Conservation (phyloP, 169 alveolate species). For the Babesia ovata region DNA sequence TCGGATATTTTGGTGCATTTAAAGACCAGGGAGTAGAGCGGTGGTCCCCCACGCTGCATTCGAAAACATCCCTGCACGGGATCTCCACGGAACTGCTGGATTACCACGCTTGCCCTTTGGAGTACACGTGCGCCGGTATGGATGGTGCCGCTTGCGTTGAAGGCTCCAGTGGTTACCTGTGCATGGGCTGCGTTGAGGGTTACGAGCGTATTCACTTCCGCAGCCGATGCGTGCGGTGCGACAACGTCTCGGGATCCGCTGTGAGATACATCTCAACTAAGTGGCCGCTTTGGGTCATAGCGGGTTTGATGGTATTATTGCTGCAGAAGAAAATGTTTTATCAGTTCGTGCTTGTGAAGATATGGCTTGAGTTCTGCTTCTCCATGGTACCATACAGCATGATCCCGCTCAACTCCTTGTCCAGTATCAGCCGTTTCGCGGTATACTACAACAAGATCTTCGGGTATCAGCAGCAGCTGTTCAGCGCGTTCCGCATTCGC, state of each 20-base stretch:
- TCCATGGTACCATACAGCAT: constrained; percentile 69
- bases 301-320: constrained; percentile 5
- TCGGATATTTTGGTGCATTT: constrained; percentile 58
- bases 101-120: constrained; percentile 65
- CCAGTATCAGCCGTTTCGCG: constrained; percentile 46
- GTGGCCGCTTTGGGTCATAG: constrained; percentile 30
- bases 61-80: constrained; percentile 4
- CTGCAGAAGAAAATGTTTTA: constrained; percentile 12
- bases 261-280: constrained; percentile 1
- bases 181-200: constrained; percentile 63
- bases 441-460: constrained; percentile 25
- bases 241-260: constrained; percentile 3
- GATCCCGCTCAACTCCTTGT: constrained; percentile 33
- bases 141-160: constrained; percentile 39
- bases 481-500: constrained; percentile 31
- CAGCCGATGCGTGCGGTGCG: constrained; percentile 42
- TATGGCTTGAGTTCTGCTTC: constrained; percentile 48
- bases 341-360: constrained; percentile 41
- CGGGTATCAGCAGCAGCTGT: constrained; percentile 40
- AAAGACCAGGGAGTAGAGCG: constrained; percentile 20
- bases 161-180: constrained; percentile 80
- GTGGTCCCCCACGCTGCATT: constrained; percentile 46
- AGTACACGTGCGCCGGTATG: constrained; percentile 41
- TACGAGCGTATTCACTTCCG: constrained; percentile 49
- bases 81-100: constrained; percentile 47